phyloP scores from a whole-genome alignment of 768 basidiomycete species.

The Hypholoma sublateritium region DNA sequence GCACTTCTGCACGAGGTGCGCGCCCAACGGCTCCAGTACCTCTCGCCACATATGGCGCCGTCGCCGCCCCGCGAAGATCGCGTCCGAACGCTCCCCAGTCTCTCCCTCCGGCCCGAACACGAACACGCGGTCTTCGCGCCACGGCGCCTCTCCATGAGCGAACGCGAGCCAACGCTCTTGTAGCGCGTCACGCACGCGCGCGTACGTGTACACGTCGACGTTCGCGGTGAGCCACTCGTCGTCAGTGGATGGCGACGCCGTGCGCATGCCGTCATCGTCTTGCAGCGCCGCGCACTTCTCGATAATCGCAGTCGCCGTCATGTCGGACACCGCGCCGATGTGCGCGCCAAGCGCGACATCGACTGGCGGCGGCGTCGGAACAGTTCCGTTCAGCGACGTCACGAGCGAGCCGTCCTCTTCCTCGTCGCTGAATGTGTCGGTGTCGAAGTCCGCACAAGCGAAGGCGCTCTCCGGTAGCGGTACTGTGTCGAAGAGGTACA shows the following conservation, averaged over 20 bases:
- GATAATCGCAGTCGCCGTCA: slow-evolving; percentile 4
- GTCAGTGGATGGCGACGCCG: slow-evolving; percentile 1
- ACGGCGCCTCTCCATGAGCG: slow-evolving; percentile 71
- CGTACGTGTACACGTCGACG: slow-evolving; percentile 68
- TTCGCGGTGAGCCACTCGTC: slow-evolving; percentile 52
- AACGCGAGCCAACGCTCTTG: slow-evolving; percentile 78
- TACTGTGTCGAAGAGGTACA: slow-evolving; percentile 79
- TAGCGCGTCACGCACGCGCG: slow-evolving; percentile 66
- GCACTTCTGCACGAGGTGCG: slow-evolving; percentile 66
- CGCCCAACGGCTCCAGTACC: slow-evolving; percentile 67
- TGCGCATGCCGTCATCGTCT: neutral
- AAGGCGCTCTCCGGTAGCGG: slow-evolving; percentile 42
- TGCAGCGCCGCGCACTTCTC: slow-evolving; percentile 4
- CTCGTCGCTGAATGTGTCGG: slow-evolving; percentile 16
- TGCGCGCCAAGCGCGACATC: neutral
- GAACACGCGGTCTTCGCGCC: slow-evolving; percentile 63
- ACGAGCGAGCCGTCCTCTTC: slow-evolving; percentile 29
- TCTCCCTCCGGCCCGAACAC: slow-evolving; percentile 86
- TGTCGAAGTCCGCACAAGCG: slow-evolving; percentile 2
- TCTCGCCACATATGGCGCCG: slow-evolving; percentile 61
- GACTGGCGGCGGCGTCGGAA: neutral
- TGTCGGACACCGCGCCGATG: slow-evolving; percentile 11
- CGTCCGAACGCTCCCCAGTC: slow-evolving; percentile 64
- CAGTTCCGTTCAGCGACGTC: neutral
- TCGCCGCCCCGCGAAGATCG: slow-evolving; percentile 67